These are phyloP conservation scores for Leishmania turanica DNA, from an alignment of 208 protist species.

Conservation along the genomic window DNA sequence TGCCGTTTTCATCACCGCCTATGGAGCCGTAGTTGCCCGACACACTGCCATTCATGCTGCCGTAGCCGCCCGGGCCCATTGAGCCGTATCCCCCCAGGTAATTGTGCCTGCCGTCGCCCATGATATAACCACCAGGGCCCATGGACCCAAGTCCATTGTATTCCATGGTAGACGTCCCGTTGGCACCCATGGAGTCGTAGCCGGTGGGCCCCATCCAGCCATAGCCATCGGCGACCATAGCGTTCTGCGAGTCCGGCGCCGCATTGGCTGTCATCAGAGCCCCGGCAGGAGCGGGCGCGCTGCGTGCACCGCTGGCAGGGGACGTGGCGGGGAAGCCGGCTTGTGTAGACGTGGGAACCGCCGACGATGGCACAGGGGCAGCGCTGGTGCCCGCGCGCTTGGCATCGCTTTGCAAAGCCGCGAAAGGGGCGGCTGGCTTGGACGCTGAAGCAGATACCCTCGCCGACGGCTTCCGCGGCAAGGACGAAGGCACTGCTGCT, in stretches of 20 bases:
- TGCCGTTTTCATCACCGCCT: conserved; percentile 9
- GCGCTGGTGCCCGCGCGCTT: not conserved
- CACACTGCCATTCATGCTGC: conserved; percentile 8
- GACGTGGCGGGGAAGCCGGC: not conserved
- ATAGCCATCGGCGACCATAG: conserved; percentile 12
- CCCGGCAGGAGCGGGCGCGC: not conserved
- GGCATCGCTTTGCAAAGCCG: not conserved
- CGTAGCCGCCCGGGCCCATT: conserved; percentile 22
- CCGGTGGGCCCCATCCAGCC: conserved; percentile 12
- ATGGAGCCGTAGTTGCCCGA: conserved; percentile 14
- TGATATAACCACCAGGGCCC: not conserved
- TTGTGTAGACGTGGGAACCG: not conserved
- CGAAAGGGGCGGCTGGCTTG: not conserved
- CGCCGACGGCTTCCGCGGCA: not conserved
- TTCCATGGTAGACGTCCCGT: not conserved
- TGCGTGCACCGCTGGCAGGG: not conserved
- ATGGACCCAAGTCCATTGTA: not conserved
- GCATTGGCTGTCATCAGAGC: not conserved
- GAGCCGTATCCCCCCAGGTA: conserved; percentile 18
- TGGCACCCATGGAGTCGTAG: conserved; percentile 6
- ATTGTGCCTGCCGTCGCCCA: not conserved
- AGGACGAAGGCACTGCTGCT: not conserved
- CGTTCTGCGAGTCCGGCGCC: not conserved
- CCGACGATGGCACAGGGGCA: not conserved
- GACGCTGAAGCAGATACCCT: not conserved